These are phyloP conservation scores for Lithohypha guttulata DNA, from an alignment of 2,329 filamentous ascomycete genomes.

Conservation along the genomic window DNA sequence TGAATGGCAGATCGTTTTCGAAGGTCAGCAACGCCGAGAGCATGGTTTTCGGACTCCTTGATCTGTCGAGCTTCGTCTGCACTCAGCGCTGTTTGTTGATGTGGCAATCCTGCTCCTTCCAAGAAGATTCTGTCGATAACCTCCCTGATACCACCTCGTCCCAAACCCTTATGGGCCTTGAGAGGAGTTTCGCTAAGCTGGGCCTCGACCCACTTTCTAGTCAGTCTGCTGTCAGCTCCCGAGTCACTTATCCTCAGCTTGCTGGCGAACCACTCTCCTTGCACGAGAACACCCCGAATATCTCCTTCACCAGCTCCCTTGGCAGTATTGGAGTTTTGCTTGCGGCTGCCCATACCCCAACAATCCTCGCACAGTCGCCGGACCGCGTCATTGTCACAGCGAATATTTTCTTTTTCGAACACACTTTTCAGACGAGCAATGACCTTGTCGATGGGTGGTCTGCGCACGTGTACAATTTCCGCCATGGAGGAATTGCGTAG, in stretches of 20 bases:
- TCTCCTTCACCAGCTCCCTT: constrained; percentile 42
- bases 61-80: constrained; percentile 29
- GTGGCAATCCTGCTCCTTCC: constrained; percentile 53
- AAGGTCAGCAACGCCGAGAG: constrained; percentile 49
- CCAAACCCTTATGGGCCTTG: constrained; percentile 42
- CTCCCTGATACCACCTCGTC: constrained; percentile 52
- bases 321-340: constrained; percentile 38
- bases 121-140: constrained; percentile 56
- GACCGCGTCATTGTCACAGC: constrained; percentile 79
- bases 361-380: constrained; percentile 57
- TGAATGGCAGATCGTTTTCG: constrained; percentile 50
- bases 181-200: constrained; percentile 44
- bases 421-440: constrained; percentile 69
- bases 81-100: constrained; percentile 32
- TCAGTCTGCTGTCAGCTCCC: constrained; percentile 32
- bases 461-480: constrained; percentile 84
- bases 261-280: constrained; percentile 54
- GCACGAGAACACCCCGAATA: constrained; percentile 54
- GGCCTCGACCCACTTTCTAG: constrained; percentile 50
- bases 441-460: constrained; percentile 77
- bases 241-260: constrained; percentile 39
- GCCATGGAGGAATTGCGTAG: constrained; percentile 75
- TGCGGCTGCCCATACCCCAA: constrained; percentile 52
- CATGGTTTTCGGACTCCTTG: constrained; percentile 26
- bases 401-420: constrained; percentile 80